Percentiles rank a stretch among this genome's conserved stretches.
Evolutionary conservation across 2,329 filamentous ascomycete genomes (phyloP).

Genomic region (Tolypocladium endophyticum): DNA sequence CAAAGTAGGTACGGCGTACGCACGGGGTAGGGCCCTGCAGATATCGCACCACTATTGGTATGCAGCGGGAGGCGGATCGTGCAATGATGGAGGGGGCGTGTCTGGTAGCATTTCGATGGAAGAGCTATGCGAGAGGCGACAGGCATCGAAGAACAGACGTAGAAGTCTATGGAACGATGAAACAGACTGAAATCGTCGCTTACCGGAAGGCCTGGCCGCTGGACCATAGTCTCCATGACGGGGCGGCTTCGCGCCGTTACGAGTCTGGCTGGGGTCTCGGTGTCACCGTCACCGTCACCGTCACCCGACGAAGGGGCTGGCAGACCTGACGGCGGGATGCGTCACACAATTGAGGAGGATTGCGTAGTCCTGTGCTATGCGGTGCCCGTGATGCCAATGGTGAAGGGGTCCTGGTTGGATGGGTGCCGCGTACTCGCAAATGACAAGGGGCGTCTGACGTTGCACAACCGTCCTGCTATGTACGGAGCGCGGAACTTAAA

Average conservation of each 20-base stretch:
- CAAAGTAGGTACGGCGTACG: background rate
- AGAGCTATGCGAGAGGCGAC: background rate
- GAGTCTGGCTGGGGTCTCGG: background rate
- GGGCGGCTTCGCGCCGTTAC: background rate
- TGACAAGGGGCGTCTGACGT: background rate
- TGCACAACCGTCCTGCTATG: background rate
- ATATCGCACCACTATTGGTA: background rate
- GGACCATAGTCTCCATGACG: background rate
- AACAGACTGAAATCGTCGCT: background rate
- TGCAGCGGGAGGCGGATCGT: background rate
- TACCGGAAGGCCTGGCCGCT: background rate
- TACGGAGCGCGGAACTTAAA: background rate
- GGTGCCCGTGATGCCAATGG: background rate
- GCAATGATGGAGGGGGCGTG: background rate
- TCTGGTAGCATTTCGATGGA: background rate
- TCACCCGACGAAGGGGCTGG: background rate
- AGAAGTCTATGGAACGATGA: background rate
- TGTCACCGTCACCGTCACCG: background rate
- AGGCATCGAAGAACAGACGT: background rate
- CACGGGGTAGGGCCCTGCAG: background rate
- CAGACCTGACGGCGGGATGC: background rate
- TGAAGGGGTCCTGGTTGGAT: background rate
- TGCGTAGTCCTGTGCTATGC: background rate
- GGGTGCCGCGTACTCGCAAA: background rate
- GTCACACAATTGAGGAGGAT: background rate